Evolutionary conservation across 176 grass and related monocot species (phyloP).

Genomic region (Puya raimondii): DNA sequence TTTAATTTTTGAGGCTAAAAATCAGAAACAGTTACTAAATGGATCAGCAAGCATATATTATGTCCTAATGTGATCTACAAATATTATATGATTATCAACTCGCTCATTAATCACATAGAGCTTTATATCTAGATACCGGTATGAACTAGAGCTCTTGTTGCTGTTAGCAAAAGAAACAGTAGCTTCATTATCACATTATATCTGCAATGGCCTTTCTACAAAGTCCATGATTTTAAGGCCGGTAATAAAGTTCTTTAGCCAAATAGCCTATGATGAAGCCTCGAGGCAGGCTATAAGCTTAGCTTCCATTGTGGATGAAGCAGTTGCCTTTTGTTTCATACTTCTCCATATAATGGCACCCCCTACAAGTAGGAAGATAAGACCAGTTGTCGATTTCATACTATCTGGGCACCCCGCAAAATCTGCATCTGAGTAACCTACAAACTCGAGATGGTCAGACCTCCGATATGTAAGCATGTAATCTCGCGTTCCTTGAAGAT

Average conservation of each 20-base stretch:
- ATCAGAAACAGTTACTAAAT: no score
- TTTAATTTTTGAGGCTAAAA: no score
- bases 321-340: not conserved
- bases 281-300: not conserved
- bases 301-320: not conserved
- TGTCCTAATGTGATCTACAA: no score
- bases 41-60: no score
- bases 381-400: constrained; percentile 3
- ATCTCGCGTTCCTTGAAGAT: no score
- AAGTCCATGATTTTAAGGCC: not conserved
- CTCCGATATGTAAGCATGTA: no score
- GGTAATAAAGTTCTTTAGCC: constrained; percentile 10
- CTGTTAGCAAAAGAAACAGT: not conserved
- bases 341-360: not conserved
- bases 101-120: not conserved
- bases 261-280: not conserved
- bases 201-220: constrained; percentile 2
- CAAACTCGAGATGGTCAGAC: not conserved
- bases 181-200: constrained; percentile 17
- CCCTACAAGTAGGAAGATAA: constrained; percentile 6
- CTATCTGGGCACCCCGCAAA: not conserved
- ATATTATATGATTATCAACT: no score
- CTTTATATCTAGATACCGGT: not conserved
- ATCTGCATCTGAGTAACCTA: not conserved
- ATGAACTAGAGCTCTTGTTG: not conserved